These are phyloP conservation scores for Annulohypoxylon stygium DNA, from an alignment of 495 filamentous ascomycete genomes.

Conservation along the genomic window DNA sequence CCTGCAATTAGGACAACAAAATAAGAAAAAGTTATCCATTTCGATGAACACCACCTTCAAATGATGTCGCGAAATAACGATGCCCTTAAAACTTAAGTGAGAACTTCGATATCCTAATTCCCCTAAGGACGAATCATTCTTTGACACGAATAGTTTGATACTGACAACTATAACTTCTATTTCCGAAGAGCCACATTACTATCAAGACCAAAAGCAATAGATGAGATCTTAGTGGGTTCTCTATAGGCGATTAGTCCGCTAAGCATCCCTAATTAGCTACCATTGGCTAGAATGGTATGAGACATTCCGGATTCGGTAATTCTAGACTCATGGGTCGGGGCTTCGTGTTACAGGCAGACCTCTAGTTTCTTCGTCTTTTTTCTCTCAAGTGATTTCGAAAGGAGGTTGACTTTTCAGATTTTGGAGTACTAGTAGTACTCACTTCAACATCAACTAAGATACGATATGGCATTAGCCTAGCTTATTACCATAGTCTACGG, in stretches of 20 bases:
- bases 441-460: too few relatives aligned
- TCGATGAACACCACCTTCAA: not conserved
- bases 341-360: not conserved
- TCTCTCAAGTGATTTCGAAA: too few relatives aligned
- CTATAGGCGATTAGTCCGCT: slow-evolving; percentile 1
- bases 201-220: not conserved
- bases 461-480: too few relatives aligned
- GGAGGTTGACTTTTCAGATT: too few relatives aligned
- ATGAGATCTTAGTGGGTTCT: not conserved
- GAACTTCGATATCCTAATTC: not conserved
- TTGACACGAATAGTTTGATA: slow-evolving; percentile 6
- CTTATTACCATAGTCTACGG: too few relatives aligned
- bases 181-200: not conserved
- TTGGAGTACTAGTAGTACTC: too few relatives aligned
- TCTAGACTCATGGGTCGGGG: slow-evolving; percentile 15
- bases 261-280: slow-evolving; percentile 10
- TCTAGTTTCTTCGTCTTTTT: not conserved
- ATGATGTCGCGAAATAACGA: not conserved
- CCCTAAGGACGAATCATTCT: not conserved
- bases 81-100: not conserved
- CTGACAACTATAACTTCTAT: not conserved
- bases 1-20: not conserved
- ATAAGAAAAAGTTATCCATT: not conserved
- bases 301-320: slow-evolving; percentile 40
- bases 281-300: slow-evolving; percentile 34